Evolutionary conservation across 2,329 filamentous ascomycete genomes (phyloP), one percentile per base, ranked within the genome.

Genomic region (Trichoderma pleuroti): DNA sequence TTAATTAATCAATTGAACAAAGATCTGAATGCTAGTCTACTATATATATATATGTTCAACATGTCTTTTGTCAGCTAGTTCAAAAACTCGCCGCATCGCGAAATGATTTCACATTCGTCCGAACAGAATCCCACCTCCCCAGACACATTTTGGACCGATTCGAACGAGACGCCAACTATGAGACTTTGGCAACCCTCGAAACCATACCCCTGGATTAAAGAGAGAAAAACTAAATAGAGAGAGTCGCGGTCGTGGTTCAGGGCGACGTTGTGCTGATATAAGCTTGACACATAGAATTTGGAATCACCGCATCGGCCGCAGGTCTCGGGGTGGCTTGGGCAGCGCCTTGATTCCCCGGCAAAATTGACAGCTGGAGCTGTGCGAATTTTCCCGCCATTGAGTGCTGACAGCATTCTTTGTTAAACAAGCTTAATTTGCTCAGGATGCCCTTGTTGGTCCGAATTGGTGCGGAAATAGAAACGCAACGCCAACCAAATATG

Each of bases 201-300:
- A 21, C 14, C 24, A 42, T 32, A 42, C 18, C 16, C 21, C 18
- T 59, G 5, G 49, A 24, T 21, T 18, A 28, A 42, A 39, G 1
- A 21, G 18, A 24, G 32, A 42, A 34, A 2, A 46, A 46, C 16
- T 30, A 28, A 21, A 67, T 39, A 36, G 52, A 42, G 18, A 52
- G 7, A 10, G 64, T 57, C 14, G 52, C 64, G 39, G n/a, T 18
- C n/a, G 42, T 49, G 18, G 3, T 18, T 34, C 34, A 24, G 24
- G 8, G 64, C 52, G 18, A 28, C 26, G 12, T 42, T 14, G 34
- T 32, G 34, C 34, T 57, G 52, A 67, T 52, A 57, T 67, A 67
- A 67, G 49, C 64, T 32, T 67, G 64, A 67, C 64, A 67, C 64
- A 66, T 57, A 67, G 64, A 67, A 67, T 57, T 63, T 63, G 39